Base-by-base conservation (phyloP, 306 rosid genomes). In the Vicia sativa region DNA sequence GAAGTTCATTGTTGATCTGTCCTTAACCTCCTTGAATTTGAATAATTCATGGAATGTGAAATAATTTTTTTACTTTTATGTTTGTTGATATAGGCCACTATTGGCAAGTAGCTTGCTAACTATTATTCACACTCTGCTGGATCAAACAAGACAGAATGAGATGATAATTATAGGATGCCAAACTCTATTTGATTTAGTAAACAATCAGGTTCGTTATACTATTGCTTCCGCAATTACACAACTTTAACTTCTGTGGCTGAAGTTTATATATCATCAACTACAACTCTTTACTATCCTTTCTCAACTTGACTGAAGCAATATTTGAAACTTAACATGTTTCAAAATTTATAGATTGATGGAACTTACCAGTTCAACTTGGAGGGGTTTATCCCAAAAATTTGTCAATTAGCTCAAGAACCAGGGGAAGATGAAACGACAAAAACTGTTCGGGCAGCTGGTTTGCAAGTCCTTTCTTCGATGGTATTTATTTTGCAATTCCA, bases 151-250 rank as follows among this genome's bases (percentile, higher is more conserved):
- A 37, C 96, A 86, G 69, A 87, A 83, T 68, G 98, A 90, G 78
- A 93, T 90, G 85, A 87, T 82, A 90, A 74, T 83, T 67, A 72
- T 93, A 77, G 98, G 98, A 79, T 93, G 96, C 61, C 85, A 85
- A 43, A 79, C 85, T 73, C 85, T 93, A 60, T 90, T 86, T 82
- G 89, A 85, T 80, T 90, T 93, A 79, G 83, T 90, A 77, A 93
- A 86, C 80, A 88, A 81, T 76, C 98, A 90, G 98, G 98, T 90
- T 39, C 8, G 88, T 77, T 45, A 44, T 10, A 35, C 26, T n/a
- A 34, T 14, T 58, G 41, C 62, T 70, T 68, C 68, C 21, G 46
- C 13, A n/a, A 13, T 65, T 62, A 41, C 37, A 54, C 12, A 42
- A 19, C 41, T 68, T 39, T 26, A 10, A 63, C 42, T 43, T 69